Evolutionary conservation across 345 rosid species (phyloP).

Genomic region (Citropsis articulata): DNA sequence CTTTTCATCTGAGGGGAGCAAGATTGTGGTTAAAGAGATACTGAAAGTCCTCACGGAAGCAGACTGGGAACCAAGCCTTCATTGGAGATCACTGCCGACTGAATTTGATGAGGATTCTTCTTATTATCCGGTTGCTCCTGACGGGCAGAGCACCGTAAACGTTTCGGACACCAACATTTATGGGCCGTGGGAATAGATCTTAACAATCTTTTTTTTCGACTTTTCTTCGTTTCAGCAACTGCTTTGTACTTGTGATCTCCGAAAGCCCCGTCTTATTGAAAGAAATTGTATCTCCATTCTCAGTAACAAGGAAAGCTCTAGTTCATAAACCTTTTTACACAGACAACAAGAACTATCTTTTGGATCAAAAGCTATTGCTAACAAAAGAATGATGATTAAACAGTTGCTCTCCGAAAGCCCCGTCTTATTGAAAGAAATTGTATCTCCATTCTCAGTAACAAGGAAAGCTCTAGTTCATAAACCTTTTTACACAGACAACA

Average conservation of each 20-base stretch:
- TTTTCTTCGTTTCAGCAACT: too few relatives aligned
- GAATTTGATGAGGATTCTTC: slow-evolving; percentile 52
- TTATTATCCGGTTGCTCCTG: slow-evolving; percentile 9
- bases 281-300: neutral
- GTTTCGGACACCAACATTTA: slow-evolving; percentile 1
- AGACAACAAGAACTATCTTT: too few relatives aligned
- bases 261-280: too few relatives aligned
- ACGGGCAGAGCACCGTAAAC: slow-evolving; percentile 17
- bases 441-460: neutral
- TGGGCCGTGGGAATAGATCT: slow-evolving; percentile 13
- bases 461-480: too few relatives aligned
- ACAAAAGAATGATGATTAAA: neutral
- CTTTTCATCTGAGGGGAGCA: slow-evolving; percentile 58
- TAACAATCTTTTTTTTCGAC: too few relatives aligned
- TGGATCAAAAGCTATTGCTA: neutral
- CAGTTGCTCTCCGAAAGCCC: too few relatives aligned
- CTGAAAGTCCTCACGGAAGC: slow-evolving; percentile 53
- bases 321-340: too few relatives aligned
- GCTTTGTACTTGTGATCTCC: too few relatives aligned
- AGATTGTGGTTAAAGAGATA: slow-evolving; percentile 60
- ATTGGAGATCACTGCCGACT: slow-evolving; percentile 47
- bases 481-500: too few relatives aligned
- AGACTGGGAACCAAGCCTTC: slow-evolving; percentile 71
- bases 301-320: too few relatives aligned
- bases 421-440: neutral